Evolutionary conservation across 2,329 filamentous ascomycete species (phyloP).

Genomic region (Lasiodiplodia hormozganensis): DNA sequence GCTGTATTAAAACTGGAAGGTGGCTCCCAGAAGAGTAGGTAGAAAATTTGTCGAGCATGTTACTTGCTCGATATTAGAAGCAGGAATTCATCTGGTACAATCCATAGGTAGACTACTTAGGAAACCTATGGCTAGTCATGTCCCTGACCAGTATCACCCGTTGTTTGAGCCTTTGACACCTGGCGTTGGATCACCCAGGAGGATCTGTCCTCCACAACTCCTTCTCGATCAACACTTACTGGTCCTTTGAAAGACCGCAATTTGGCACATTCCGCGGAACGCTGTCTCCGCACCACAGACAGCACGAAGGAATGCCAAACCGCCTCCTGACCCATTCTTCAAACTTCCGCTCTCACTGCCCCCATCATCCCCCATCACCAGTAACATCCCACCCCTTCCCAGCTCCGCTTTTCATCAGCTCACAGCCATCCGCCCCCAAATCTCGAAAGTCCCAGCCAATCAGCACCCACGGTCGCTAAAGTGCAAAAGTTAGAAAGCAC

Average conservation of each 20-base stretch:
- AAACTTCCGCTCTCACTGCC: too few relatives aligned
- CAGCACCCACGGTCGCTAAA: neutral
- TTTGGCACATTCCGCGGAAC: neutral
- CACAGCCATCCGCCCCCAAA: neutral
- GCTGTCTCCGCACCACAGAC: neutral
- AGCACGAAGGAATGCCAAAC: neutral
- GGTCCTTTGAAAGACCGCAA: neutral
- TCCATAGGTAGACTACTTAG: too few relatives aligned
- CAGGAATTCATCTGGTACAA: too few relatives aligned
- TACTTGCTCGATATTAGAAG: too few relatives aligned
- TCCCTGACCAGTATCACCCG: too few relatives aligned
- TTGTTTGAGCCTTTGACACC: too few relatives aligned
- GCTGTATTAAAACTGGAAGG: too few relatives aligned
- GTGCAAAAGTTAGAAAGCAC: neutral
- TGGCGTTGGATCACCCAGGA: neutral
- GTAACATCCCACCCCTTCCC: neutral
- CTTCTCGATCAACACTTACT: neutral
- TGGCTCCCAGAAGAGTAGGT: too few relatives aligned
- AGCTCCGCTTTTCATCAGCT: neutral
- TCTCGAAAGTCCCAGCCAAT: neutral
- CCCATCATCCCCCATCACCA: neutral
- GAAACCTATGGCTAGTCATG: too few relatives aligned
- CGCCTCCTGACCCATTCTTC: neutral
- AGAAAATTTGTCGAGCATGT: too few relatives aligned
- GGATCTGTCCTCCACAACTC: neutral